Evolutionary conservation across 495 filamentous ascomycete genomes (phyloP), one percentile per base, ranked within the genome.

Genomic region (Amphirosellinia nigrospora): DNA sequence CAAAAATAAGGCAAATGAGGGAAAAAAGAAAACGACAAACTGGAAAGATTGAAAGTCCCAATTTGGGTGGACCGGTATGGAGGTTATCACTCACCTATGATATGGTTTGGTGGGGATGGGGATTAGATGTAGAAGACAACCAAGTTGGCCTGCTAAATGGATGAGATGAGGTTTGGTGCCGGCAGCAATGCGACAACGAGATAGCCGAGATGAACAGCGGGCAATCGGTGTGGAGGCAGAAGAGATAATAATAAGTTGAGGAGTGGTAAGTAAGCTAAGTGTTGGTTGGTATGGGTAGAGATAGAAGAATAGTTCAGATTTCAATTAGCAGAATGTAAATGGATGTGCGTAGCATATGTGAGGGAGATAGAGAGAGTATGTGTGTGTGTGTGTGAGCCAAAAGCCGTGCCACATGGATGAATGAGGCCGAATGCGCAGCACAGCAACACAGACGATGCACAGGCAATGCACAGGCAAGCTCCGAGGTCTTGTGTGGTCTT

Each of bases 91-190:
- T 64, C 43, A 50, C 61, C 43, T 28, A 7, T 43, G n/a, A 8
- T 2, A 21, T 62, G 11, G 38, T 45, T 21, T 46, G 43, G 43
- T 16, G 16, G 8, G 16, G 26, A 4, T 55, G 9, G 23, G 23
- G 48, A 52, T 15, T 4, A 3, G 10, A 52, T 53, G 50, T 30
- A 30, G 50, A 53, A 53, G 16, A 53, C 50, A 16, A 16, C 50
- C 50, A 53, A 53, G 26, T 28, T 30, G 21, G 46, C 50, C 30
- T 36, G 38, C 26, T 58, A 59, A 36, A 67, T 67, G 26, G 64
- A 58, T 26, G 16, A 21, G 21, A 53, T 41, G 48, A 52, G 21
- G 60, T 21, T 62, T 39, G 39, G 41, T 45, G n/a, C 13, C 3
- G 26, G 15, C 15, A 6, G 32, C 23, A 38, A 62, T 43, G 36